These are phyloP conservation scores for Fraxinus latifolia DNA, from an alignment of 305 asterid genomes.

Conservation along the genomic window DNA sequence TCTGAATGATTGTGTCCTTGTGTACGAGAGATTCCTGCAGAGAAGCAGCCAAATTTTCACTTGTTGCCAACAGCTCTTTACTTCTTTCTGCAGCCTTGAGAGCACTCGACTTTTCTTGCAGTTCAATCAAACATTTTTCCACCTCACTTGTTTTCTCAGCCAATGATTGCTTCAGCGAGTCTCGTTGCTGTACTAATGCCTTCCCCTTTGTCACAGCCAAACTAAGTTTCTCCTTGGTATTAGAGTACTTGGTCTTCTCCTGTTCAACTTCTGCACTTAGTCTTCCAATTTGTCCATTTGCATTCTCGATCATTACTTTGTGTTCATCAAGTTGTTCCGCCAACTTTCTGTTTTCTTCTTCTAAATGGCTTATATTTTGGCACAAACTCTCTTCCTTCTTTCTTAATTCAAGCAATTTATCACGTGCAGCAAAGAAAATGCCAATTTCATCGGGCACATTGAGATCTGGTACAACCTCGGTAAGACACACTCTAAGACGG, in stretches of 20 bases:
- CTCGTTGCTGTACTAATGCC: conserved; percentile 94
- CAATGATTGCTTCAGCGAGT: conserved; percentile 71
- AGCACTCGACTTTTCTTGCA: conserved; percentile 75
- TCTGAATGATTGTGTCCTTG: conserved; percentile 58
- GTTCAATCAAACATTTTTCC: conserved; percentile 51
- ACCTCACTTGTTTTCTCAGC: conserved; percentile 74
- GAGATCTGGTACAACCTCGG: conserved; percentile 48
- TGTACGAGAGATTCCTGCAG: conserved; percentile 66
- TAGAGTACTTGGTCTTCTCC: conserved; percentile 68
- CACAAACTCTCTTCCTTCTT: conserved; percentile 51
- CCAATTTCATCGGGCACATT: conserved; percentile 50
- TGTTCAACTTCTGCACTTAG: conserved; percentile 72
- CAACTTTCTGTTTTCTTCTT: conserved; percentile 56
- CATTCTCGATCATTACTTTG: conserved; percentile 49
- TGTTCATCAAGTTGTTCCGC: conserved; percentile 59
- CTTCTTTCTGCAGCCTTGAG: conserved; percentile 63
- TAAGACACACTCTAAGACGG: conserved; percentile 53
- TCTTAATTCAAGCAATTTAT: conserved; percentile 51
- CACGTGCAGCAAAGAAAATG: conserved; percentile 45
- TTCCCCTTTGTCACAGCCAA: conserved; percentile 98
- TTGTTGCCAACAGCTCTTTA: conserved; percentile 47
- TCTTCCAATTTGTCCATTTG: conserved; percentile 56
- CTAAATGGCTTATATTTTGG: conserved; percentile 50
- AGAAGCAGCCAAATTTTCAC: conserved; percentile 50
- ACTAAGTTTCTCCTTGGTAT: conserved; percentile 93